Conservation (phyloP, 169 alveolate species). For the Cardiosporidium cionae region DNA sequence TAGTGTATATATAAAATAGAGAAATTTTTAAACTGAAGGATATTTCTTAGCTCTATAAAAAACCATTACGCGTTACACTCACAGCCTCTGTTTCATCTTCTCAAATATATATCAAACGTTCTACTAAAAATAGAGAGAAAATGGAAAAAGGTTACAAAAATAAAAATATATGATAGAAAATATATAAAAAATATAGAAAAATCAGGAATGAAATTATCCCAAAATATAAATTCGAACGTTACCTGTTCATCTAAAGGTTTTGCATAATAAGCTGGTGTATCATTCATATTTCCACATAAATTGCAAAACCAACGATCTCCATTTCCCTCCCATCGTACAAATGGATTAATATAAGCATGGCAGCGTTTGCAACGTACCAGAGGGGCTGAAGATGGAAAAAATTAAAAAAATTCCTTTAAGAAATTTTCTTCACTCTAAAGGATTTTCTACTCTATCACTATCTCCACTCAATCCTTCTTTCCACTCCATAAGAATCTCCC, state of each 20-base stretch:
- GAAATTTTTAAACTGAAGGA: not conserved
- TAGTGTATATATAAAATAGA: not conserved
- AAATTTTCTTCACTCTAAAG: too few species aligned
- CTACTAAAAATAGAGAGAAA: too few species aligned
- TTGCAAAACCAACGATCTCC: constrained; percentile 95
- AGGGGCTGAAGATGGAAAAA: not conserved
- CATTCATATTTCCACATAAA: constrained; percentile 86
- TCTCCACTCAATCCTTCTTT: too few species aligned
- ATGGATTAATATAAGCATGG: constrained; percentile 87
- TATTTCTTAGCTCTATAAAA: not conserved
- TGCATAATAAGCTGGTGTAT: constrained; percentile 52
- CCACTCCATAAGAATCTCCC: too few species aligned
- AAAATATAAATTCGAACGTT: not conserved
- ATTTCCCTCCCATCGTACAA: constrained; percentile 82
- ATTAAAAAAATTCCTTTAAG: not conserved
- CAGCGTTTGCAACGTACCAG: constrained; percentile 39
- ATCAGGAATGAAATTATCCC: too few species aligned
- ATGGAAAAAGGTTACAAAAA: too few species aligned
- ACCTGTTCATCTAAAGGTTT: not conserved
- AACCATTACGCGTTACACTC: too few species aligned
- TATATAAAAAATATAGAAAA: too few species aligned
- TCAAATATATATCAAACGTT: too few species aligned
- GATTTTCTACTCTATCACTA: too few species aligned
- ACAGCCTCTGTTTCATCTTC: too few species aligned
- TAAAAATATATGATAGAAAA: too few species aligned